phyloP scores from a whole-genome alignment of 1,139 yeast genomes.

The Geotrichum reessii region DNA sequence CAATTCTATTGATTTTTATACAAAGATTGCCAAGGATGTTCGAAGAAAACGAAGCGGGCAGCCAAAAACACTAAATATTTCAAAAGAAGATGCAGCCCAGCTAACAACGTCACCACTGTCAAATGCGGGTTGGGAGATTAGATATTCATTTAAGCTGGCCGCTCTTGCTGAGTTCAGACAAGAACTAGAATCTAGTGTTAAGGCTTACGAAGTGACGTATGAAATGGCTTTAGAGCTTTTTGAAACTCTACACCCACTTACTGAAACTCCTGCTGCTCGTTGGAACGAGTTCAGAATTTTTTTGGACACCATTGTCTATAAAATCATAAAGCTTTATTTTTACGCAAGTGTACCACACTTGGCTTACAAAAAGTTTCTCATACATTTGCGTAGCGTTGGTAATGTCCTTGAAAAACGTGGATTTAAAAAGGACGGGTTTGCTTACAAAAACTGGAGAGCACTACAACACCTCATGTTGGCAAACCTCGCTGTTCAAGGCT shows the following conservation, averaged over 20 bases:
- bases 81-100: conserved; percentile 17
- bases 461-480: conserved; percentile 52
- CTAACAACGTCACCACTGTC: conserved; percentile 27
- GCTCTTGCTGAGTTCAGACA: conserved; percentile 45
- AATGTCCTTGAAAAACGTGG: conserved; percentile 29
- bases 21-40: conserved; percentile 36
- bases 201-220: conserved; percentile 46
- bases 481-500: conserved; percentile 43
- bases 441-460: conserved; percentile 38
- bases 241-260: conserved; percentile 28
- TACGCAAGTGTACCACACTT: conserved; percentile 54
- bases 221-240: conserved; percentile 43
- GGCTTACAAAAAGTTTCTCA: conserved; percentile 58
- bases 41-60: conserved; percentile 31
- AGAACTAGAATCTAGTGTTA: conserved; percentile 44
- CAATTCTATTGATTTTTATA: conserved; percentile 42
- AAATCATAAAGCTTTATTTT: conserved; percentile 56
- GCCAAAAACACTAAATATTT: conserved; percentile 22
- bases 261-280: conserved; percentile 21
- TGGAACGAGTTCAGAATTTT: conserved; percentile 47
- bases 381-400: conserved; percentile 50
- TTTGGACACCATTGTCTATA: conserved; percentile 57
- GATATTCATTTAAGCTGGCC: conserved; percentile 48
- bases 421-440: conserved; percentile 29
- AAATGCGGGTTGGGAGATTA: conserved; percentile 42